Base-by-base conservation (phyloP, 2,329 filamentous ascomycete species). In the Acrocalymma vagum region DNA sequence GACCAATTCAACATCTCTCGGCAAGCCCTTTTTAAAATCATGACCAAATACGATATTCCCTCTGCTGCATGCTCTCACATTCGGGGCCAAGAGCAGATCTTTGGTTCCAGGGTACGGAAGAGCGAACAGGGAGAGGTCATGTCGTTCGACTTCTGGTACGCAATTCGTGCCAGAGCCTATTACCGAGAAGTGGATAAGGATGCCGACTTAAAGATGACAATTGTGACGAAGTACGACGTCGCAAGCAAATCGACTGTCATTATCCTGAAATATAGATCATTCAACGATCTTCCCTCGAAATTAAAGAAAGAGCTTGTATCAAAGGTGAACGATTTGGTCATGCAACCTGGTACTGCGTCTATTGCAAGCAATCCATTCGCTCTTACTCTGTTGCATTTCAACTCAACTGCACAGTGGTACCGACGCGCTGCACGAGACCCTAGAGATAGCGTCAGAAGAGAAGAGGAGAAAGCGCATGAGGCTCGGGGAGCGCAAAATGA, bases 1-100 rank as follows among this genome's bases (percentile, higher is more conserved):
- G 20, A 15, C 14, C n/a, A 31, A 29, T 29, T 50, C 24, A 50
- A 46, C 25, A 34, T 50, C 10, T 46, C 46, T 5, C 10, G 24
- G 18, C 16, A 33, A 9, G 25, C 42, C 4, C 38, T 46, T 2
- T 23, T 42, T 11, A 30, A 39, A 17, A 31, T 46, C 20, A 11
- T 43, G 15, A 38, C 31, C 3, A 23, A 20, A 16, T 50, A 50
- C 29, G 31, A 50, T 24, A 46, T 43, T 25, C 38, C 42, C 7
- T 38, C 46, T 1, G 46, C 33, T 5, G 22, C 34, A 7, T 42
- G 33, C 15, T 46, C 46, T 1, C 46, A 50, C n/a, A 43, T 50
- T n/a, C 32, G 42, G 15, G 42, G 46, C 6, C 42, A 50, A 29
- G 46, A 50, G 22, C 42, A 50, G 26, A 46, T 40, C 3, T 49